Evolutionary conservation across 192 early-diverging fungal species (phyloP).

Genomic region (Bifiguratus adelaidae): DNA sequence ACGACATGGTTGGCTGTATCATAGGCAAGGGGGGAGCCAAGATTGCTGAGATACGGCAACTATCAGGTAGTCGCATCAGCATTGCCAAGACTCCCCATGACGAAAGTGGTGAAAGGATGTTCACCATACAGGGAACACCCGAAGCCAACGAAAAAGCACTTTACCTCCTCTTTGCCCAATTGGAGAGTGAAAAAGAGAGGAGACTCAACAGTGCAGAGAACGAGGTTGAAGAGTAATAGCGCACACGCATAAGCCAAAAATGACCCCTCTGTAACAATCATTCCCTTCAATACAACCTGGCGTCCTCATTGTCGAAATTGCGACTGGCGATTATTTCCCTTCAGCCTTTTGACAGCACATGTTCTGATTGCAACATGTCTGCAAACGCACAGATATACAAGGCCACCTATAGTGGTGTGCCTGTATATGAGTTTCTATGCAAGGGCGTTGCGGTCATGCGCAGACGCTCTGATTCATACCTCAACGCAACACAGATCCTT

Average conservation of each 20-base stretch:
- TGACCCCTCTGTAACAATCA: too few relatives aligned
- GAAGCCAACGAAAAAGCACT: slow-evolving; percentile 87
- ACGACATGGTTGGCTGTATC: slow-evolving; percentile 94
- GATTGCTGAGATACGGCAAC: slow-evolving; percentile 70
- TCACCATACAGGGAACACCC: slow-evolving; percentile 83
- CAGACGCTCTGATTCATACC: slow-evolving; percentile 72
- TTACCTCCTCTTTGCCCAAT: slow-evolving; percentile 78
- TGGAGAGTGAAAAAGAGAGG: slow-evolving; percentile 83
- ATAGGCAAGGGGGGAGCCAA: slow-evolving; percentile 89
- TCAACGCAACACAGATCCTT: slow-evolving; percentile 97
- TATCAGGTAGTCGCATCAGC: slow-evolving; percentile 78
- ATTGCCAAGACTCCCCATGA: slow-evolving; percentile 78
- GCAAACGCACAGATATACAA: slow-evolving; percentile 69
- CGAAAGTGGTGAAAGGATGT: slow-evolving; percentile 75
- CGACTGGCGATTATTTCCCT: too few relatives aligned
- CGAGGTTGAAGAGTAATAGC: slow-evolving; percentile 23
- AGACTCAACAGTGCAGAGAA: slow-evolving; percentile 42
- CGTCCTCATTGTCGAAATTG: too few relatives aligned
- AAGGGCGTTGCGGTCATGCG: slow-evolving; percentile 69
- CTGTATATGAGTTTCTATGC: slow-evolving; percentile 92
- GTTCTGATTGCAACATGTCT: too few relatives aligned
- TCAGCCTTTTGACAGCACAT: too few relatives aligned
- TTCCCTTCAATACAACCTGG: too few relatives aligned
- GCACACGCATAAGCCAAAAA: too few relatives aligned
- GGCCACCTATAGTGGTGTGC: slow-evolving; percentile 88